Base-by-base conservation (phyloP, 2,329 filamentous ascomycete species). In the Exophiala spinifera region DNA sequence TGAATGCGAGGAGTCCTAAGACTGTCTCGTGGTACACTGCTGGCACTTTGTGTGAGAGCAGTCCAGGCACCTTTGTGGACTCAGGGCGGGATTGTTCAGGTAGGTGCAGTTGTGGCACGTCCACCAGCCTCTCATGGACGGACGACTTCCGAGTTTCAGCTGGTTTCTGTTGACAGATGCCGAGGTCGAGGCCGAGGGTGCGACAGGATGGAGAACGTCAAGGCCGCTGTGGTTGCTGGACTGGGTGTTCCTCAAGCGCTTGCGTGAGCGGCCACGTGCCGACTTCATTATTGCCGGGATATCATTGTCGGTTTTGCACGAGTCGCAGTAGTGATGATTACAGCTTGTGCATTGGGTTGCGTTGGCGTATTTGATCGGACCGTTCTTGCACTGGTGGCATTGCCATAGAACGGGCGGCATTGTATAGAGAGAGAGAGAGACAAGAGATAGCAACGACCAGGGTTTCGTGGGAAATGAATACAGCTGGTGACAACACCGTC, bases 11-110 rank as follows among this genome's bases (percentile, higher is more conserved):
- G 7, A 11, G 11, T 31, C 11, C 10, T 11, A 39, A 15, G 14
- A 15, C 28, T 36, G 20, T 14, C 15, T 8, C 3, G 31, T 31
- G 19, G 46, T 25, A 21, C 55, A 57, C 15, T 47, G 14, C 1
- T 2, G 2, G 45, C 55, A 55, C 28, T 47, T 49, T 3, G 25
- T 21, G 48, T 63, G 62, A 21, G 25, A 13, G 47, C 62, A 63
- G 20, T 42, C 15, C 14, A 45, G 37, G 33, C 61, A 62, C 39
- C n/a, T 46, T 10, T 51, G 53, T 6, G 52, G 34, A 36, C 33
- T 21, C 20, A 62, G 37, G 2, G 15, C 47, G 2, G 57, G 60
- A 34, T 60, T 64, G 55, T 62, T 60, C 46, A 58, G 34, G 46
- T 61, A 53, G 3, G 23, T 4, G 15, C 54, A 51, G 11, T 53